Percentiles rank a stretch among this genome's conserved stretches.
Evolutionary conservation across 2,329 filamentous ascomycete genomes (phyloP).

Genomic region (Aureobasidium sp.): DNA sequence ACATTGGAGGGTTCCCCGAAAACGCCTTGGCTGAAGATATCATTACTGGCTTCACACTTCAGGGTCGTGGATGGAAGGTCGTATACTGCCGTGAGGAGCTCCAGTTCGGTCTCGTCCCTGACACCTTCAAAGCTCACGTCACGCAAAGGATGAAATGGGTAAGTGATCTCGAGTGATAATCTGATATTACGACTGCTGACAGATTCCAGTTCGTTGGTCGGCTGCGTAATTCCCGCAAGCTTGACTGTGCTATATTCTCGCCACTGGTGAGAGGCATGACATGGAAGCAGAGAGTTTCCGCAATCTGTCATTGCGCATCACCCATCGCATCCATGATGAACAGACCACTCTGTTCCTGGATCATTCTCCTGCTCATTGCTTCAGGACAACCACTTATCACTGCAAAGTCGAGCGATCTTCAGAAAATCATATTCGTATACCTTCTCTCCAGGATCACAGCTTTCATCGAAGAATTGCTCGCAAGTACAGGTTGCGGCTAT

Average conservation of each 20-base stretch:
- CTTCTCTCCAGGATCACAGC: not conserved
- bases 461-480: not conserved
- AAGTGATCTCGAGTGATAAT: not conserved
- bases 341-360: constrained; percentile 2
- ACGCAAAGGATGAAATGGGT: constrained; percentile 50
- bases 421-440: not conserved
- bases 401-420: not conserved
- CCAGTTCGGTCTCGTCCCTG: constrained; percentile 52
- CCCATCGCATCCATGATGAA: constrained; percentile 9
- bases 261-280: not conserved
- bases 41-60: constrained; percentile 49
- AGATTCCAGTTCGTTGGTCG: not conserved
- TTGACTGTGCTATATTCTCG: not conserved
- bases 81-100: constrained; percentile 51
- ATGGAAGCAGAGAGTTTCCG: not conserved
- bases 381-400: not conserved
- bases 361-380: constrained; percentile 3
- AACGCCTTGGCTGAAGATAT: constrained; percentile 54
- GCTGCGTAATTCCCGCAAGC: not conserved
- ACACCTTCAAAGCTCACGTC: constrained; percentile 47
- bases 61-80: constrained; percentile 54
- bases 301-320: not conserved
- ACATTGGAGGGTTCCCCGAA: constrained; percentile 54
- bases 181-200: not conserved
- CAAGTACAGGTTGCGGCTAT: constrained; percentile 2